Evolutionary conservation across 345 rosid genomes (phyloP).

Genomic region (Hibiscus mutabilis): DNA sequence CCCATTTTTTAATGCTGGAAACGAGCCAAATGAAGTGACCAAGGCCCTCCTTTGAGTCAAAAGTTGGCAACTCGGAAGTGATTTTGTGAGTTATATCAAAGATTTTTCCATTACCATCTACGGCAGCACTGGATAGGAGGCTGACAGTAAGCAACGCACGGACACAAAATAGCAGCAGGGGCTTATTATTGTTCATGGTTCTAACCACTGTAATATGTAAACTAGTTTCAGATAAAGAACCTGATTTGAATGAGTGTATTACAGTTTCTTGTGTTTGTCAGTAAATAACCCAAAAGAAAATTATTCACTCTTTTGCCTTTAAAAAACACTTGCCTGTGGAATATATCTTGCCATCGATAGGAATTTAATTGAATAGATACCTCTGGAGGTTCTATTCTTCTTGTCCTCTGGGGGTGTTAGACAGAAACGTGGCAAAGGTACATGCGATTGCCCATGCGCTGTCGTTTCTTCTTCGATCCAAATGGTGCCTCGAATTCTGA

Average conservation of each 20-base stretch:
- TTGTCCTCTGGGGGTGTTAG: no score
- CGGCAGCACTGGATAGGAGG: neutral
- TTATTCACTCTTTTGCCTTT: neutral
- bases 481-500: no score
- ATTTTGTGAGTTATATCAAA: conserved; percentile 40
- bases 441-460: no score
- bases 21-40: conserved; percentile 35
- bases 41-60: conserved; percentile 26
- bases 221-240: neutral
- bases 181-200: neutral
- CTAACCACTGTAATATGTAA: neutral
- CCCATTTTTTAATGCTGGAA: conserved; percentile 44
- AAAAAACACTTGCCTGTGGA: neutral
- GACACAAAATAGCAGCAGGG: neutral
- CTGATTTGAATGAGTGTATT: neutral
- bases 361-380: neutral
- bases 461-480: no score
- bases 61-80: conserved; percentile 26
- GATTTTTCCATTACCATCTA: conserved; percentile 22
- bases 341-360: neutral
- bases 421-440: no score
- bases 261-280: neutral
- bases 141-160: neutral
- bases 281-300: neutral
- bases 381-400: no score